phyloP scores from a whole-genome alignment of 2,329 filamentous ascomycete species.

The Alternaria incomplexa region DNA sequence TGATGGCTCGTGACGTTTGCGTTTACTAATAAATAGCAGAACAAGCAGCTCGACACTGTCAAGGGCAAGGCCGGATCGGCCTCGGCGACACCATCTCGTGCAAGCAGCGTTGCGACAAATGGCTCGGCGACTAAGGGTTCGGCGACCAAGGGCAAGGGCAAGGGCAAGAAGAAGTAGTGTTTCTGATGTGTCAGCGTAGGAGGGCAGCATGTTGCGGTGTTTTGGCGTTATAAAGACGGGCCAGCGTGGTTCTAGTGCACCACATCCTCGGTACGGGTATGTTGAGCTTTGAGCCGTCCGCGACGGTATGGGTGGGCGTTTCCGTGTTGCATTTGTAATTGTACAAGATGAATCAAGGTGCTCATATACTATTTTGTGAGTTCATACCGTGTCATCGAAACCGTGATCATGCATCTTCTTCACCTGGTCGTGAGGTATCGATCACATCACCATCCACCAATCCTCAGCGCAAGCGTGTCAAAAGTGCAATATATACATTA shows the following conservation, averaged over 20 bases:
- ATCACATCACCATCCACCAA: fast-evolving
- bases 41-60: slow-evolving; percentile 89
- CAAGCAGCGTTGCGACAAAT: slow-evolving; percentile 84
- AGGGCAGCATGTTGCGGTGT: background rate
- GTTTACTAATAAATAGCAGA: slow-evolving; percentile 65
- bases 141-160: slow-evolving; percentile 55
- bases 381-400: background rate
- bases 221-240: slow-evolving; percentile 1
- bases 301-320: background rate
- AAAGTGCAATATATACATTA: background rate
- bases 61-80: slow-evolving; percentile 77
- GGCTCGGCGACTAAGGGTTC: slow-evolving; percentile 65
- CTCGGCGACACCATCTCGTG: slow-evolving; percentile 79
- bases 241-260: background rate
- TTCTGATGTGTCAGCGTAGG: background rate
- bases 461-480: background rate
- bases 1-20: too few relatives aligned
- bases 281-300: background rate
- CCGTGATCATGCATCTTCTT: background rate
- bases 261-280: background rate
- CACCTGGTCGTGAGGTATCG: background rate
- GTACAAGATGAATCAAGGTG: background rate
- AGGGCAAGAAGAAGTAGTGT: slow-evolving; percentile 56
- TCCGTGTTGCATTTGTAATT: background rate
- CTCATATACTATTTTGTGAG: background rate